Conservation (phyloP, 1,284 basidiomycete species). For the Coniophora puteana region DNA sequence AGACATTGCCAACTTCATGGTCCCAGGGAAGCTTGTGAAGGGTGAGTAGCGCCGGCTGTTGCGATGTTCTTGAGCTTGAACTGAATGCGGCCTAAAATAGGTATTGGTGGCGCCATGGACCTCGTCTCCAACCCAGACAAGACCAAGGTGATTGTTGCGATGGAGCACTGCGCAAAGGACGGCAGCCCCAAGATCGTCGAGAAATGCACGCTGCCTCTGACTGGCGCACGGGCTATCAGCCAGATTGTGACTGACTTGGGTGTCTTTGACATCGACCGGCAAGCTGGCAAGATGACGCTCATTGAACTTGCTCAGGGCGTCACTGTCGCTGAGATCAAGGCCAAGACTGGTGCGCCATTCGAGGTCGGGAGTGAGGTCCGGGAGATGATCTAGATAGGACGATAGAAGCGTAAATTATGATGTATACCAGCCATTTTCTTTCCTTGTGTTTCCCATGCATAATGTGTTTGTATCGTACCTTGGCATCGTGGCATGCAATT, state of each 20-base stretch:
- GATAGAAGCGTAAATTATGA: too few species aligned
- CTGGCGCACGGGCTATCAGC: slow-evolving; percentile 80
- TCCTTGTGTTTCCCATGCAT: too few species aligned
- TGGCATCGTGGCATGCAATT: too few species aligned
- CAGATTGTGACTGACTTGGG: slow-evolving; percentile 89
- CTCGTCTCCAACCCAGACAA: slow-evolving; percentile 88
- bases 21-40: slow-evolving; percentile 87
- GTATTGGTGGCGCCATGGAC: slow-evolving; percentile 94
- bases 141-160: slow-evolving; percentile 82
- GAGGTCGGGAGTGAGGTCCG: neutral
- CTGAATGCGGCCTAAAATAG: slow-evolving; percentile 32
- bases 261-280: slow-evolving; percentile 84
- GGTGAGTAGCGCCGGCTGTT: slow-evolving; percentile 43
- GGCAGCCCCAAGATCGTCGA: slow-evolving; percentile 83
- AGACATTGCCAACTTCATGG: slow-evolving; percentile 97
- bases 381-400: too few species aligned
- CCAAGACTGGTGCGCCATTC: slow-evolving; percentile 65
- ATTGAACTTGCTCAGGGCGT: slow-evolving; percentile 80
- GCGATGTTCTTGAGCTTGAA: neutral
- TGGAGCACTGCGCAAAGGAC: slow-evolving; percentile 87
- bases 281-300: slow-evolving; percentile 65
- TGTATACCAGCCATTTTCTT: too few species aligned
- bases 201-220: slow-evolving; percentile 80
- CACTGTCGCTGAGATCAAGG: slow-evolving; percentile 75
- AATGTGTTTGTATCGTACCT: too few species aligned